A percentile compares a stretch with the other conserved stretches of the same genome.
Evolutionary conservation across 2,329 filamentous ascomycete species (phyloP).

Genomic region (Colletotrichum costaricense): DNA sequence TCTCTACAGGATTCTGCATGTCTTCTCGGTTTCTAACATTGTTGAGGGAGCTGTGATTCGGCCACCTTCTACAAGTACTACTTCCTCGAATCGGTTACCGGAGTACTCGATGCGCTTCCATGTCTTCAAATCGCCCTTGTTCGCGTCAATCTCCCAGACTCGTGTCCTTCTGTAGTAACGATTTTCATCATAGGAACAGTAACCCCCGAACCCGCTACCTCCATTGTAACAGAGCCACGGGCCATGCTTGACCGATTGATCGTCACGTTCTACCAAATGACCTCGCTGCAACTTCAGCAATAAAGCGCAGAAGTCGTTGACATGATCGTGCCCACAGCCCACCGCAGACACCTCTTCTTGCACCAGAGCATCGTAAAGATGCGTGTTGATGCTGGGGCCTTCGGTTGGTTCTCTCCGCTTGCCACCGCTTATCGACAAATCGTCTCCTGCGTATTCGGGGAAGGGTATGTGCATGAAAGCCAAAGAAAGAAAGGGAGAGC

Average conservation of each 20-base stretch:
- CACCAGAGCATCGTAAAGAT: constrained; percentile 45
- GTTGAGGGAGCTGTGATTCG: background rate
- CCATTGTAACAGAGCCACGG: constrained; percentile 46
- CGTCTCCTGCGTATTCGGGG: constrained; percentile 42
- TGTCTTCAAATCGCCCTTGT: constrained; percentile 37
- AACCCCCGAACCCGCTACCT: constrained; percentile 44
- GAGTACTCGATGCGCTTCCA: constrained; percentile 47
- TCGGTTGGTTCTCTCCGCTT: constrained; percentile 43
- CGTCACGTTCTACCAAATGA: constrained; percentile 37
- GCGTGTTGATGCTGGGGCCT: constrained; percentile 43
- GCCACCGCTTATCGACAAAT: constrained; percentile 41
- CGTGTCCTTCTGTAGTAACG: constrained; percentile 43
- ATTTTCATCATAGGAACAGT: constrained; percentile 43
- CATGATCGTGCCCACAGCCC: constrained; percentile 47
- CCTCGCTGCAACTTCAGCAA: constrained; percentile 38
- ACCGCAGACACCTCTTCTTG: constrained; percentile 42
- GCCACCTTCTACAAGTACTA: constrained; percentile 44
- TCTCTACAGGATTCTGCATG: background rate
- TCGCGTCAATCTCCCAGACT: constrained; percentile 44
- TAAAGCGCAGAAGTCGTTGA: constrained; percentile 47
- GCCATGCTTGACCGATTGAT: constrained; percentile 34
- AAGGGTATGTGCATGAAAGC: constrained; percentile 44
- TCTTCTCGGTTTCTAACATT: background rate
- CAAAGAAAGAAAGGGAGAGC: constrained; percentile 40
- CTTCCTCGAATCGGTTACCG: constrained; percentile 45